phyloP scores from a whole-genome alignment of 345 rosid species.

The Citrus medica region DNA sequence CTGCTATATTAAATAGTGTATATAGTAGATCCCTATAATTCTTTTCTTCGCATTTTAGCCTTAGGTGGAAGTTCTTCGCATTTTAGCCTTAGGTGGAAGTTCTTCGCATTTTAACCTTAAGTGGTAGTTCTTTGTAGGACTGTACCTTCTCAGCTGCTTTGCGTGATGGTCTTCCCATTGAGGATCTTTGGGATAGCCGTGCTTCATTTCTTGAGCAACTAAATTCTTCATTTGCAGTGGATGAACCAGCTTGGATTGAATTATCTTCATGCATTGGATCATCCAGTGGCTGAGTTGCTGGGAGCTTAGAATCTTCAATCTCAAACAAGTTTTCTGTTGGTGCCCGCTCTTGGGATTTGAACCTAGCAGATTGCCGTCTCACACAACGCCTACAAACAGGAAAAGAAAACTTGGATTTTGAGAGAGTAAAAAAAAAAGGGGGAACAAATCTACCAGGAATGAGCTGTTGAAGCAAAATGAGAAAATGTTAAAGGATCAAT shows the following conservation, averaged over 20 bases:
- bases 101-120: conserved; percentile 50
- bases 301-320: conserved; percentile 39
- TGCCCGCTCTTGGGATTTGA: conserved; percentile 41
- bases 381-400: conserved; percentile 39
- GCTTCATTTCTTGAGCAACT: conserved; percentile 19
- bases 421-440: not conserved
- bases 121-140: conserved; percentile 55
- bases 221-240: conserved; percentile 17
- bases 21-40: not conserved
- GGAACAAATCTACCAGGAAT: not conserved
- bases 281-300: conserved; percentile 17
- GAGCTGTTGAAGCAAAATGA: not conserved
- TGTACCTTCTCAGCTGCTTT: conserved; percentile 58
- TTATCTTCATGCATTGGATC: conserved; percentile 24
- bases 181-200: conserved; percentile 26
- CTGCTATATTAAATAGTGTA: not conserved
- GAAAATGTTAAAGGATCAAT: not conserved
- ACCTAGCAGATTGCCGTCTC: conserved; percentile 63
- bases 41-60: not conserved
- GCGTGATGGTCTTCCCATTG: conserved; percentile 55
- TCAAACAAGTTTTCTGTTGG: conserved; percentile 56
- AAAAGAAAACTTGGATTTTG: not conserved
- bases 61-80: conserved; percentile 23
- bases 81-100: no score
- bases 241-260: conserved; percentile 8